These are phyloP conservation scores for Colletotrichum chlorophyti DNA, from an alignment of 2,329 filamentous ascomycete species.

Conservation along the genomic window DNA sequence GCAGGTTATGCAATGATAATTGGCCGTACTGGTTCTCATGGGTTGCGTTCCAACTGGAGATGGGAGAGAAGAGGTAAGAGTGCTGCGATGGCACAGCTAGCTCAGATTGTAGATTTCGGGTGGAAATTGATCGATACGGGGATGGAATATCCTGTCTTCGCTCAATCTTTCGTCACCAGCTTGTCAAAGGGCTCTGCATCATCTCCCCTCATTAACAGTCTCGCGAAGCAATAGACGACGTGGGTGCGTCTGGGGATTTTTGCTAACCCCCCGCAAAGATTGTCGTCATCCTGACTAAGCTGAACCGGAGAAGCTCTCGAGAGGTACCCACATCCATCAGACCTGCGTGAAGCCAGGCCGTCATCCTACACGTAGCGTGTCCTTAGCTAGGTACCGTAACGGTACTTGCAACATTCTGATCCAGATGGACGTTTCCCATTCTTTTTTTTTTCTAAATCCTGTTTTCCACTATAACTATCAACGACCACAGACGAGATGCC, in stretches of 20 bases:
- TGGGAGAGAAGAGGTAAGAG: too few species aligned
- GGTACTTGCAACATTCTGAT: too few species aligned
- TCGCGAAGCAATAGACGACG: too few species aligned
- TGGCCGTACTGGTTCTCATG: too few species aligned
- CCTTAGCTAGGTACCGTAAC: constrained; percentile 10
- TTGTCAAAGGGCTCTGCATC: neutral
- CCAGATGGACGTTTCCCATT: too few species aligned
- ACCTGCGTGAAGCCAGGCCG: constrained; percentile 18
- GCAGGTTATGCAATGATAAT: too few species aligned
- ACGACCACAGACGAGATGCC: too few species aligned
- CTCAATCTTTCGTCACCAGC: constrained; percentile 7
- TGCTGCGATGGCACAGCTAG: too few species aligned
- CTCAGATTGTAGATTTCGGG: neutral
- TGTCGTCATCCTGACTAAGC: constrained; percentile 30
- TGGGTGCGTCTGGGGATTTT: constrained; percentile 13
- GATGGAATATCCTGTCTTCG: constrained; percentile 2
- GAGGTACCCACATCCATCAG: constrained; percentile 19
- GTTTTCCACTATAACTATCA: too few species aligned
- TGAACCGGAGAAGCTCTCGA: constrained; percentile 1
- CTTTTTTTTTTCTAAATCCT: too few species aligned
- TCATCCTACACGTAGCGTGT: constrained; percentile 2
- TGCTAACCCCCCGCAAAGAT: constrained; percentile 26
- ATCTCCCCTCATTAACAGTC: too few species aligned
- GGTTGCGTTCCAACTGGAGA: too few species aligned
- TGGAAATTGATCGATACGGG: neutral